Percentiles rank a stretch among this genome's conserved stretches.
Conservation (phyloP, 495 filamentous ascomycete species). For the Staphylotrichum longicolle region DNA sequence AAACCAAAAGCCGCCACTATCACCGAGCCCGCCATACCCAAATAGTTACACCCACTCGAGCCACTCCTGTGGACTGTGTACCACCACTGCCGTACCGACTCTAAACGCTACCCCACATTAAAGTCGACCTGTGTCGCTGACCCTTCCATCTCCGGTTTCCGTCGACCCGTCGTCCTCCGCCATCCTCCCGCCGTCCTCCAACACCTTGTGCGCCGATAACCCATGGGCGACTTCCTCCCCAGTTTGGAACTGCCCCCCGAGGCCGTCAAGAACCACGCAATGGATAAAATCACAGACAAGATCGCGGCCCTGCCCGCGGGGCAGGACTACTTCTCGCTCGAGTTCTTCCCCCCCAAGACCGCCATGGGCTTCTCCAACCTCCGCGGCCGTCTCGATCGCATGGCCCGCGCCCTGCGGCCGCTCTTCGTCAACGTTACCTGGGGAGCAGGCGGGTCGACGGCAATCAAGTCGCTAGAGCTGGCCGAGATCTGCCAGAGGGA, state of each 20-base stretch:
- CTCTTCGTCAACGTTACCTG: slow-evolving; percentile 97
- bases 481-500: slow-evolving; percentile 94
- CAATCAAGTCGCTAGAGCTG: slow-evolving; percentile 83
- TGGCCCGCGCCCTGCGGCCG: slow-evolving; percentile 84
- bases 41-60: too few relatives aligned
- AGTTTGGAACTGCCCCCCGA: slow-evolving; percentile 25
- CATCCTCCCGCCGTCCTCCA: background rate
- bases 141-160: slow-evolving; percentile 1
- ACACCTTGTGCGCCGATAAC: background rate
- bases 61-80: too few relatives aligned
- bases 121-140: background rate
- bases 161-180: background rate
- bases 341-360: slow-evolving; percentile 99
- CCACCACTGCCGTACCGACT: too few relatives aligned
- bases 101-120: background rate
- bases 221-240: slow-evolving; percentile 27
- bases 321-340: slow-evolving; percentile 87
- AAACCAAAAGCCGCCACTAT: too few relatives aligned
- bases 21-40: too few relatives aligned
- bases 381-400: slow-evolving; percentile 87
- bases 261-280: slow-evolving; percentile 36
- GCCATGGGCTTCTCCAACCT: slow-evolving; percentile 91
- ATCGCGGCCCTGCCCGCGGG: slow-evolving; percentile 83
- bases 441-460: slow-evolving; percentile 93
- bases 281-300: slow-evolving; percentile 96